phyloP scores from a whole-genome alignment of 108 stramenopile species.

The Cylindrotheca closterium region DNA sequence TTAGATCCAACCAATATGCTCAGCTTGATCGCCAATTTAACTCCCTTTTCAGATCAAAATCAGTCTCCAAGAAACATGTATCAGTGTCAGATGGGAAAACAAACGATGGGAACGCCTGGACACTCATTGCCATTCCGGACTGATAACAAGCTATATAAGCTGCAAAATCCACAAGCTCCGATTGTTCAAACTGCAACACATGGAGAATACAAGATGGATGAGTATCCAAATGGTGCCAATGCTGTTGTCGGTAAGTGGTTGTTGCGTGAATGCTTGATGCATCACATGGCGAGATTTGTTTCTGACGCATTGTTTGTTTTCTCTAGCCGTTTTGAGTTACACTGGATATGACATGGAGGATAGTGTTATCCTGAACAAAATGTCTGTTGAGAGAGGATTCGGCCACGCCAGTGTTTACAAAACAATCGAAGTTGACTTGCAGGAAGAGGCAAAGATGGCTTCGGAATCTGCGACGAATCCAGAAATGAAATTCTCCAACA shows the following conservation, averaged over 20 bases:
- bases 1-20: slow-evolving; percentile 97
- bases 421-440: slow-evolving; percentile 86
- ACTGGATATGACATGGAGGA: slow-evolving; percentile 99
- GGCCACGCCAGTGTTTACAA: slow-evolving; percentile 95
- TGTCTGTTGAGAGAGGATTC: slow-evolving; percentile 92
- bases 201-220: slow-evolving; percentile 94
- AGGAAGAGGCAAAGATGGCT: slow-evolving; percentile 73
- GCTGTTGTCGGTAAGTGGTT: slow-evolving; percentile 74
- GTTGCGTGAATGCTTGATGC: slow-evolving; percentile 13
- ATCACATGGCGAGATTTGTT: neutral
- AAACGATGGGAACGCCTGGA: slow-evolving; percentile 98
- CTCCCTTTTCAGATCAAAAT: slow-evolving; percentile 98
- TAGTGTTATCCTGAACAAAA: slow-evolving; percentile 98
- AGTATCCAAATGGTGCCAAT: slow-evolving; percentile 98
- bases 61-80: slow-evolving; percentile 98
- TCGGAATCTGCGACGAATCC: slow-evolving; percentile 44
- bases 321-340: slow-evolving; percentile 91
- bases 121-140: slow-evolving; percentile 90
- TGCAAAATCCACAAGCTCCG: slow-evolving; percentile 95
- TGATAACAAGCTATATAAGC: slow-evolving; percentile 96
- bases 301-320: neutral
- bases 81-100: slow-evolving; percentile 99
- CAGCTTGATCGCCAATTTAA: slow-evolving; percentile 93
- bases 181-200: slow-evolving; percentile 94
- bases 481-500: slow-evolving; percentile 46